phyloP scores from a whole-genome alignment of 306 rosid genomes.

The Corylus heterophylla region DNA sequence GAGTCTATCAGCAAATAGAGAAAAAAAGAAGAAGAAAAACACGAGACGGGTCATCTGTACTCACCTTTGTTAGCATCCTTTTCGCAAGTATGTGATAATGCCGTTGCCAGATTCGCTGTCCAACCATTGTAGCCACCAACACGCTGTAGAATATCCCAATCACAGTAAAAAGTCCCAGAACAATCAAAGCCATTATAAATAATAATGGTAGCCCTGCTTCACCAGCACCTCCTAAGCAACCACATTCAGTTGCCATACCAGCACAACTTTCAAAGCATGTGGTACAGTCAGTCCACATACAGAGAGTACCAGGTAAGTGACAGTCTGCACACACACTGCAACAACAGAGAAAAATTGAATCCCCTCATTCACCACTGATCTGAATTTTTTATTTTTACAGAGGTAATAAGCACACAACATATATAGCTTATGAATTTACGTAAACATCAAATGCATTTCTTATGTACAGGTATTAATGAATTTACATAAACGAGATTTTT shows the following conservation, averaged over 20 bases:
- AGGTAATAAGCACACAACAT: neutral
- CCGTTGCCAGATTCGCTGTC: constrained; percentile 98
- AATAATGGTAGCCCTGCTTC: constrained; percentile 94
- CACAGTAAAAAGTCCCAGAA: constrained; percentile 86
- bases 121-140: constrained; percentile 99
- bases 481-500: too few species aligned
- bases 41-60: constrained; percentile 25
- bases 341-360: constrained; percentile 23
- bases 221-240: constrained; percentile 98
- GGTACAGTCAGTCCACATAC: constrained; percentile 99
- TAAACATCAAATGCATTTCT: neutral
- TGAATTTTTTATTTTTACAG: neutral
- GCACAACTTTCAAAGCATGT: constrained; percentile 98
- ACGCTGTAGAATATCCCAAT: constrained; percentile 97
- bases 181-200: constrained; percentile 84
- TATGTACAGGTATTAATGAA: neutral
- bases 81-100: constrained; percentile 98
- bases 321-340: constrained; percentile 97
- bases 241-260: constrained; percentile 90
- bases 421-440: neutral
- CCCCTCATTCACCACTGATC: constrained; percentile 17
- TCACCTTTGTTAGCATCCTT: constrained; percentile 95
- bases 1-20: constrained; percentile 14
- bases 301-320: constrained; percentile 97
- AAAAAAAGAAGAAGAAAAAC: neutral